A percentile compares a stretch with the other conserved stretches of the same genome.
These are phyloP conservation scores for Leishmania tarentolae DNA, from an alignment of 208 protist genomes.

Conservation along the genomic window DNA sequence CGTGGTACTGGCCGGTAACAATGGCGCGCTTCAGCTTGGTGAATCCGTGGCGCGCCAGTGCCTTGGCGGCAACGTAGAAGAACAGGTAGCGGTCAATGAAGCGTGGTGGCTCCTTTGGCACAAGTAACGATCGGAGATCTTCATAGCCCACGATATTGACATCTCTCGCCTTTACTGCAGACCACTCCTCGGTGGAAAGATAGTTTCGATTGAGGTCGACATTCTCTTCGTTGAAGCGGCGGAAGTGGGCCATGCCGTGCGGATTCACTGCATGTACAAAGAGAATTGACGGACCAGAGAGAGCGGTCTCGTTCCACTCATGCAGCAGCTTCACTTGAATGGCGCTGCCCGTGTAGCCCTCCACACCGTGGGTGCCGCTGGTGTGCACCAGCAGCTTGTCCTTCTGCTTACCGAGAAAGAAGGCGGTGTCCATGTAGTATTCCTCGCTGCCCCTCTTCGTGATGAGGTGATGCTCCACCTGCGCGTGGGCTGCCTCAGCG, in stretches of 20 bases:
- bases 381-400: conserved; percentile 78
- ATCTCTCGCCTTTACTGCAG: conserved; percentile 34
- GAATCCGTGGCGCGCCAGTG: conserved; percentile 41
- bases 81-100: conserved; percentile 79
- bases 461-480: conserved; percentile 56
- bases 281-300: conserved; percentile 67
- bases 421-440: conserved; percentile 83
- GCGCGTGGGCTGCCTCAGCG: conserved; percentile 45
- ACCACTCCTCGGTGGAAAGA: conserved; percentile 60
- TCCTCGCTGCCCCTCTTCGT: conserved; percentile 44
- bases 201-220: conserved; percentile 88
- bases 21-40: conserved; percentile 50
- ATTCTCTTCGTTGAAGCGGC: conserved; percentile 85
- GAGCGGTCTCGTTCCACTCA: conserved; percentile 56
- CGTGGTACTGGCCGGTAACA: conserved; percentile 74
- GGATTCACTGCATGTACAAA: conserved; percentile 90
- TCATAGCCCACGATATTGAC: conserved; percentile 59
- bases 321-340: conserved; percentile 78
- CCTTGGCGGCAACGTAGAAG: conserved; percentile 36
- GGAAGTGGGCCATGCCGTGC: conserved; percentile 83
- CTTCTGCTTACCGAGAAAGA: conserved; percentile 50
- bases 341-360: conserved; percentile 85
- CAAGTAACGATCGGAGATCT: conserved; percentile 36
- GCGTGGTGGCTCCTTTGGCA: conserved; percentile 40
- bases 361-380: conserved; percentile 78